Conservation (phyloP, 1,139 yeast species). For the Lizanozyma gosingica region DNA sequence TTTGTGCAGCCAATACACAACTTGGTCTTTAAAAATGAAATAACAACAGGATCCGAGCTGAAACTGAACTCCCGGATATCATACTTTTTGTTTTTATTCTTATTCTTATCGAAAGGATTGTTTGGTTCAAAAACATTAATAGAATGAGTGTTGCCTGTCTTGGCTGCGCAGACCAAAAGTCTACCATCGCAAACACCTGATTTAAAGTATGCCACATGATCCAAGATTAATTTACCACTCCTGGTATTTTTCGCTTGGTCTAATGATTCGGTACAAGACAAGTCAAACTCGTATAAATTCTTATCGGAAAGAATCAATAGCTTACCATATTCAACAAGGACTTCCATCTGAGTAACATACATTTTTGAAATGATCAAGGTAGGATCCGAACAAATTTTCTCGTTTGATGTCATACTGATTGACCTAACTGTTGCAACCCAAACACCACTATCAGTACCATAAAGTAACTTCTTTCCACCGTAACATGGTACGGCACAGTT, state of each 20-base stretch:
- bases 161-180: conserved; percentile 83
- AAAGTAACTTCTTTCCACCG: conserved; percentile 84
- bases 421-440: conserved; percentile 62
- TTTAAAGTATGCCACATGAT: conserved; percentile 82
- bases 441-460: conserved; percentile 89
- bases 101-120: conserved; percentile 47
- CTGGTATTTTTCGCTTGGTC: conserved; percentile 64
- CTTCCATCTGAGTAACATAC: conserved; percentile 84
- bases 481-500: conserved; percentile 93
- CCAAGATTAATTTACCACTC: conserved; percentile 69
- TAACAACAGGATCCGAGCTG: conserved; percentile 83
- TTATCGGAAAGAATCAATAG: conserved; percentile 78
- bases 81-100: conserved; percentile 47
- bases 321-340: conserved; percentile 84
- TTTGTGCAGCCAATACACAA: conserved; percentile 92
- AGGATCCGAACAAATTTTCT: conserved; percentile 58
- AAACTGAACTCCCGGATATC: conserved; percentile 73
- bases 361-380: conserved; percentile 67
- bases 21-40: conserved; percentile 80
- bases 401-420: conserved; percentile 34
- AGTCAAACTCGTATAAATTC: conserved; percentile 72
- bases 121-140: conserved; percentile 81
- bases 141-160: conserved; percentile 63
- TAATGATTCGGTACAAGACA: conserved; percentile 57
- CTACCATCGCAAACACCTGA: conserved; percentile 90